Evolutionary conservation across 805 yeast species (phyloP), one percentile per base, ranked within the genome.

Genomic region (Komagataella pastoris): DNA sequence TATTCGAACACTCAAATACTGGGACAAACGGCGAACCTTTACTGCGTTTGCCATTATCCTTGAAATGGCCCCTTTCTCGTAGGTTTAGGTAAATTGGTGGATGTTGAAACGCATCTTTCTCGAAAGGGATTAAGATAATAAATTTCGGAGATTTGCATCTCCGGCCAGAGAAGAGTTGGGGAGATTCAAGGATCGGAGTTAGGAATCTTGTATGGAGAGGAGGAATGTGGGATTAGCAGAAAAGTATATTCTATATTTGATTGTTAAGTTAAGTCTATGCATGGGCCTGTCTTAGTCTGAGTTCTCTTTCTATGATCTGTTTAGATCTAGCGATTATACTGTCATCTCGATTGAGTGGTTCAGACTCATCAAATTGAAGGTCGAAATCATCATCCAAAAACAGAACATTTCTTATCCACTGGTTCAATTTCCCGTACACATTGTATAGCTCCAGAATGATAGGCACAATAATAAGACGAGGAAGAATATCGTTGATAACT

Each of bases 391-490:
- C 63, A 24, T 65, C 70, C 46, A 67, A 57, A 6, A 64, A 52
- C 44, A 66, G 60, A n/a, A 58, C 54, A 12, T 61, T 61, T 12
- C 56, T 57, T 6, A 65, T 51, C 59, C 61, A 62, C 10, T 47
- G 53, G 50, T 79, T 81, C 17, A 85, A 55, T 54, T 70, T 75
- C 53, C 83, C 90, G 64, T 83, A 85, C n/a, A 85, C 68, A 56
- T 82, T 76, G 62, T 87, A 83, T 17, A 71, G 12, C 40, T 30
- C 40, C 14, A 30, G 14, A 14, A 30, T 8, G 17, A 87, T 75
- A 1, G 95, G 95, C n/a, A 88, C 65, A 14, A 88, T 56, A 8
- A 87, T 72, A 18, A 88, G 69, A 56, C 95, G 71, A 1, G 96
- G 96, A n/a, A 86, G 66, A 72, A 86, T 71, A 56, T 80, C 80